phyloP scores from a whole-genome alignment of 1,284 basidiomycete genomes.

The Malassezia psittaci region DNA sequence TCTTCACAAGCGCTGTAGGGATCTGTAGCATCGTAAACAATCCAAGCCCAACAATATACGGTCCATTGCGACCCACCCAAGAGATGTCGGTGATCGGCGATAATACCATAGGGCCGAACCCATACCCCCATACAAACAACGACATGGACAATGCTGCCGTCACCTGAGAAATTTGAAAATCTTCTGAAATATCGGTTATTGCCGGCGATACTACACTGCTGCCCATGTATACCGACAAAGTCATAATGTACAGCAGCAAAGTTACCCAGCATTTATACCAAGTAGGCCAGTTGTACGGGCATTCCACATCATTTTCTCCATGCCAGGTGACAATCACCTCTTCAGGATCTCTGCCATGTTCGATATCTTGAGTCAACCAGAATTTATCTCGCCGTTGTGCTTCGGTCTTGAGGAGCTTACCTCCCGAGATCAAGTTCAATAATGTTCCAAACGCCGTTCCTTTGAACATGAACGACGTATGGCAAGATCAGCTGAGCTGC shows the following conservation, averaged over 20 bases:
- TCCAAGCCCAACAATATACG: conserved; percentile 16
- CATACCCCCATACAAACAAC: conserved; percentile 30
- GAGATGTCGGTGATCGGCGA: conserved; percentile 43
- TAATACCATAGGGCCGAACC: conserved; percentile 34
- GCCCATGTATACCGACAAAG: conserved; percentile 49
- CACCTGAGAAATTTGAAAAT: conserved; percentile 17
- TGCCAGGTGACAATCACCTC: conserved; percentile 49
- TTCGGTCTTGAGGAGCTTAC: background rate
- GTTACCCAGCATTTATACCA: conserved; percentile 39
- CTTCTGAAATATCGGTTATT: conserved; percentile 50
- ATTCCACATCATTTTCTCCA: conserved; percentile 37
- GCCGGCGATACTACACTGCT: conserved; percentile 50
- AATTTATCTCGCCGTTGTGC: background rate
- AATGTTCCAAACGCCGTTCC: background rate
- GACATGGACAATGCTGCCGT: conserved; percentile 24
- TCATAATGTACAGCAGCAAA: conserved; percentile 36
- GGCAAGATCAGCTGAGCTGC: too few relatives aligned
- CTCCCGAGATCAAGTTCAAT: background rate
- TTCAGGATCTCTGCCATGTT: background rate
- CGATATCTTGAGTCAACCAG: background rate
- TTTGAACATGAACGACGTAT: background rate
- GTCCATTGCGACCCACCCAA: conserved; percentile 25
- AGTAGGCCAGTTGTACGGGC: conserved; percentile 43
- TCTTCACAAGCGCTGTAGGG: conserved; percentile 11
- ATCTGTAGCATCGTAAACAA: conserved; percentile 20